Base-by-base conservation (phyloP, 2,329 filamentous ascomycete species). In the Stromatinia cepivora region DNA sequence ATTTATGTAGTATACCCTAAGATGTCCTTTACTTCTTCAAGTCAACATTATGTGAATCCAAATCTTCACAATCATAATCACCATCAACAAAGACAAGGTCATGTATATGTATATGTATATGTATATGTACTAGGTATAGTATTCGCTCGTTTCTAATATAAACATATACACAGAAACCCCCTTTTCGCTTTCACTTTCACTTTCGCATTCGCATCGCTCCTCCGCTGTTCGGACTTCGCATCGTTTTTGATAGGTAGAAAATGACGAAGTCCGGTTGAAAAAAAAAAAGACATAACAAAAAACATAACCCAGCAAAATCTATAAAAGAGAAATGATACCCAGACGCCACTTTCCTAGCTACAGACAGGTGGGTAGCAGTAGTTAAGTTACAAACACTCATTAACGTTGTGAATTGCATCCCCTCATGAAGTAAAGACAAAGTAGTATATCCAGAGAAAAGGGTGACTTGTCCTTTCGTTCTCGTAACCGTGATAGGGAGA, bases 401-500 rank as follows among this genome's bases (percentile, higher is more conserved):
- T 63, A 63, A 63, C 36, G 31, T 22, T 63, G 31, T n/a, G 50
- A 63, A 20, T 28, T 63, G 59, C 46, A 52, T 62, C 59, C 39
- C 22, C 22, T 63, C 31, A 39, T 63, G 46, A 63, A 52, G 45
- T 36, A 52, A 63, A 63, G 46, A 63, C 59, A 39, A n/a, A 39
- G 17, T 52, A 63, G 46, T 63, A 63, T 63, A 63, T 63, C 59
- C 57, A 63, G 48, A 62, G 56, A 63, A 69, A 65, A 28, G 17
- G 31, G 20, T n/a, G 45, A 4, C 8, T 61, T 50, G 46, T 52
- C 59, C 39, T 63, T 52, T 63, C 46, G 59, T 63, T 50, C n/a
- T 31, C 31, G 59, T 63, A 52, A 46, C 59, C 59, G 59, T 39
- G 34, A 36, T 25, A n/a, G 31, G 45, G 59, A 13, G 20, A 58